Percentiles rank a stretch among this genome's conserved stretches.
These are phyloP conservation scores for Caloboletus inedulis DNA, from an alignment of 1,284 basidiomycete species.

Conservation along the genomic window DNA sequence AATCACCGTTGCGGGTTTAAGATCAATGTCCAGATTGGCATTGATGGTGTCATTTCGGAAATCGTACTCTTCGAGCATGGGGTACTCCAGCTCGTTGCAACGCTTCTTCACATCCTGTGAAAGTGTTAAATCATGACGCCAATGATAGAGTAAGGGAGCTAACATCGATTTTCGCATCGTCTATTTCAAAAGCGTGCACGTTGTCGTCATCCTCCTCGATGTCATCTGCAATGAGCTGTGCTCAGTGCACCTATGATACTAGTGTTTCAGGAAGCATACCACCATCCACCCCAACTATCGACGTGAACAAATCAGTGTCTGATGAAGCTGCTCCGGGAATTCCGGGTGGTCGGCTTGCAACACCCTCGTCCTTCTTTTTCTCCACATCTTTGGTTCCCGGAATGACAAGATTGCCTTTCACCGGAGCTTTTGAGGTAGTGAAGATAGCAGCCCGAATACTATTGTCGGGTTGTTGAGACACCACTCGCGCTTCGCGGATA, in stretches of 20 bases:
- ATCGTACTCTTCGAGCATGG: conserved; percentile 97
- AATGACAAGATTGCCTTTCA: conserved; percentile 77
- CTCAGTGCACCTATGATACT: conserved; percentile 8
- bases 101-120: conserved; percentile 84
- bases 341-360: conserved; percentile 36
- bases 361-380: conserved; percentile 57
- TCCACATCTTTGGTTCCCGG: conserved; percentile 78
- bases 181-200: conserved; percentile 93
- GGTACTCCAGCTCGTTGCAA: conserved; percentile 93
- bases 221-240: conserved; percentile 59
- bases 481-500: conserved; percentile 79
- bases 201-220: conserved; percentile 96
- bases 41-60: conserved; percentile 95
- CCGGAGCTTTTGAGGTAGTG: conserved; percentile 79
- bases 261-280: conserved; percentile 45
- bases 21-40: conserved; percentile 92
- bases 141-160: conserved; percentile 23
- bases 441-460: conserved; percentile 77
- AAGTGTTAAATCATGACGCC: conserved; percentile 1
- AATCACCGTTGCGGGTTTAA: conserved; percentile 95
- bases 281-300: conserved; percentile 88
- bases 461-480: conserved; percentile 58
- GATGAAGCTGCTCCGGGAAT: conserved; percentile 36
- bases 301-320: conserved; percentile 80
- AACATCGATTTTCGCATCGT: conserved; percentile 88